These are phyloP conservation scores for Ceratocystis harringtonii DNA, from an alignment of 2,329 filamentous ascomycete genomes.

Conservation along the genomic window DNA sequence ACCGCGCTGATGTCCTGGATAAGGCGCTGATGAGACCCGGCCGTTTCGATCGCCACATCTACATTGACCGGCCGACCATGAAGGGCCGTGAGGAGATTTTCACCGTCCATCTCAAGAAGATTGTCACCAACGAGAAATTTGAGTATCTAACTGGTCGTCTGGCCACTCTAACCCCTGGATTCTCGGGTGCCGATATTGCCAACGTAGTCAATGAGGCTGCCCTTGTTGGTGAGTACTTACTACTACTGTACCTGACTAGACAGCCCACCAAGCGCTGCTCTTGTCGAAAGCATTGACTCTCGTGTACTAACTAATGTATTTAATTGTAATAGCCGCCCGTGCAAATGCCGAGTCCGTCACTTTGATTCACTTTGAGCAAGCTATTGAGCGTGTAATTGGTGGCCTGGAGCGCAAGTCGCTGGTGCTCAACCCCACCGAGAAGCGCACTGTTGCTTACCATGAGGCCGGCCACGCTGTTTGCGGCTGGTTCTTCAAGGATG, in stretches of 20 bases:
- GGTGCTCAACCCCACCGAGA: slow-evolving; percentile 84
- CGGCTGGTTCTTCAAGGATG: slow-evolving; percentile 92
- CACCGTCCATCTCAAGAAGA: slow-evolving; percentile 83
- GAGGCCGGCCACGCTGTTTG: slow-evolving; percentile 97
- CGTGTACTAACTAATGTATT: not conserved
- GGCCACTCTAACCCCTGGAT: slow-evolving; percentile 84
- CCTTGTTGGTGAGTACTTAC: slow-evolving; percentile 58
- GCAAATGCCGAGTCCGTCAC: slow-evolving; percentile 63
- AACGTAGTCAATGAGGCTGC: slow-evolving; percentile 98
- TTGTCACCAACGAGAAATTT: slow-evolving; percentile 80
- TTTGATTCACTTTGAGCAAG: slow-evolving; percentile 90
- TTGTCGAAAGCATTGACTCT: not conserved
- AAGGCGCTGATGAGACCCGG: slow-evolving; percentile 93
- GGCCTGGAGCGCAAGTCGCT: slow-evolving; percentile 95
- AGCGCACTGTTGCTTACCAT: slow-evolving; percentile 92
- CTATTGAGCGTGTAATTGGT: slow-evolving; percentile 92
- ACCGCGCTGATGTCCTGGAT: slow-evolving; percentile 85
- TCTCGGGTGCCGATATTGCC: slow-evolving; percentile 94
- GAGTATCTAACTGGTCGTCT: slow-evolving; percentile 79
- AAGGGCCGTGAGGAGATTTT: slow-evolving; percentile 94
- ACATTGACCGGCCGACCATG: slow-evolving; percentile 92
- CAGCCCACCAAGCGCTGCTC: not conserved
- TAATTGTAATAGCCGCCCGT: slow-evolving; percentile 52
- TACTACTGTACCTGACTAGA: too few relatives aligned
- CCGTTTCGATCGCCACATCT: slow-evolving; percentile 91